Percentiles rank a stretch among this genome's conserved stretches.
Evolutionary conservation across 208 protist species (phyloP).

Genomic region (Wallacemonas collosoma): DNA sequence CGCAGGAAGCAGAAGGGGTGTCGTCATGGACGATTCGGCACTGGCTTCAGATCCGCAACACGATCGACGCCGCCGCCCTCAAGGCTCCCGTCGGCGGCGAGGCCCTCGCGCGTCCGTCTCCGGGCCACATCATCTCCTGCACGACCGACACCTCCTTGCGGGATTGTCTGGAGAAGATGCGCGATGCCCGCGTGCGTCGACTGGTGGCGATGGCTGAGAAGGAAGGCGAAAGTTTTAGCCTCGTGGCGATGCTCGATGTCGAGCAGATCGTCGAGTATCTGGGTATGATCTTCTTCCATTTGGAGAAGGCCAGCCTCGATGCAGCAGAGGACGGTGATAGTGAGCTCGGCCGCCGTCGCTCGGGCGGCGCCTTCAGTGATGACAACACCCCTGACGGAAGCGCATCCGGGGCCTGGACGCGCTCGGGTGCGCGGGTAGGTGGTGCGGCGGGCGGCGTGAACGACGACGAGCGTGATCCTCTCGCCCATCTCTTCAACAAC

Average conservation of each 20-base stretch:
- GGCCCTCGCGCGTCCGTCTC: slow-evolving; percentile 1
- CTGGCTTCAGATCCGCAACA: slow-evolving; percentile 44
- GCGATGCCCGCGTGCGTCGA: slow-evolving; percentile 50
- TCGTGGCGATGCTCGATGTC: slow-evolving; percentile 80
- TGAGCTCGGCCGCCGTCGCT: not conserved
- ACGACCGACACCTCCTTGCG: slow-evolving; percentile 60
- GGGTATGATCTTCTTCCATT: slow-evolving; percentile 77
- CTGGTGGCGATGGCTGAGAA: slow-evolving; percentile 76
- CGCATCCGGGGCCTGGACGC: not conserved
- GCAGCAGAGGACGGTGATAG: slow-evolving; percentile 6
- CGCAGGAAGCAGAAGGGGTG: slow-evolving; percentile 56
- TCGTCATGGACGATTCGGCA: slow-evolving; percentile 69
- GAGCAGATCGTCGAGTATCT: slow-evolving; percentile 86
- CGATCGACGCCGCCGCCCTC: slow-evolving; percentile 23
- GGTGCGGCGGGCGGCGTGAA: not conserved
- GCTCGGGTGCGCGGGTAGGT: not conserved
- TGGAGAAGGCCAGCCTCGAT: slow-evolving; percentile 48
- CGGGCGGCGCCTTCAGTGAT: not conserved
- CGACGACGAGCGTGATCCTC: slow-evolving; percentile 10
- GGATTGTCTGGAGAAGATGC: slow-evolving; percentile 73
- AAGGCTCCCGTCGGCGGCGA: slow-evolving; percentile 6
- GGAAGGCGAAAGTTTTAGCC: slow-evolving; percentile 53
- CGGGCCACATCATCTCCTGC: slow-evolving; percentile 56
- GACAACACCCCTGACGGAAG: slow-evolving; percentile 17
- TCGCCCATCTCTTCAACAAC: slow-evolving; percentile 30